These are phyloP conservation scores for Wickerhamiella infanticola DNA, from an alignment of 1,139 yeast genomes.

Conservation along the genomic window DNA sequence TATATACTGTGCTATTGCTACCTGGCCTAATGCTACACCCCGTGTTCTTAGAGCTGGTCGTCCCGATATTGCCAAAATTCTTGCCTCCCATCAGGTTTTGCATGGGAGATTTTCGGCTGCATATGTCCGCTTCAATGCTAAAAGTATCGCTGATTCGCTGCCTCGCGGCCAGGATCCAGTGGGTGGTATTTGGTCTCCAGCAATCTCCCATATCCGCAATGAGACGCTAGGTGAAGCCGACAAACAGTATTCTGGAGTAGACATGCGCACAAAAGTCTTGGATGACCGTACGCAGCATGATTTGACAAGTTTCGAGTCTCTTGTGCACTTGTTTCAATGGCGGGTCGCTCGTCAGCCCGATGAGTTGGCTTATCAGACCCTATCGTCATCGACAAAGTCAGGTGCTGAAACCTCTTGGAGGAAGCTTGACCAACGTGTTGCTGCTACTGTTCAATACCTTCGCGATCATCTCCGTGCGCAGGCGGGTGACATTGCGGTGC, in stretches of 20 bases:
- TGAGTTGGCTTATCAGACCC: conserved; percentile 61
- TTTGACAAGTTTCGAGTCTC: conserved; percentile 54
- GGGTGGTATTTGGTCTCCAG: conserved; percentile 79
- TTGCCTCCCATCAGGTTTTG: conserved; percentile 67
- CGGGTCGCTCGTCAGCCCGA: conserved; percentile 64
- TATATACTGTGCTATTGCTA: conserved; percentile 66
- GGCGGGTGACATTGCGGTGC: conserved; percentile 57
- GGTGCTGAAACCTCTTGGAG: conserved; percentile 56
- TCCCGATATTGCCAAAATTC: conserved; percentile 82
- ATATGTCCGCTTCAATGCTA: conserved; percentile 64
- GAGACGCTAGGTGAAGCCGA: conserved; percentile 36
- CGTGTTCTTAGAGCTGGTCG: conserved; percentile 74
- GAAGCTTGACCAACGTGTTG: conserved; percentile 61
- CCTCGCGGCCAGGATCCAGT: conserved; percentile 66
- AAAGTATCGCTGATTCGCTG: conserved; percentile 32
- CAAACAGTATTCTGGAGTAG: conserved; percentile 64
- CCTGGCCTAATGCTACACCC: conserved; percentile 72
- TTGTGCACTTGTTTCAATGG: conserved; percentile 64
- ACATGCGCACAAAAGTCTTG: conserved; percentile 51
- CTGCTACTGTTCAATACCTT: conserved; percentile 51
- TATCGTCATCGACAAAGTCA: conserved; percentile 30
- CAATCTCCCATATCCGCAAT: conserved; percentile 44
- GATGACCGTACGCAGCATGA: conserved; percentile 70
- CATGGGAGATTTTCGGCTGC: conserved; percentile 64
- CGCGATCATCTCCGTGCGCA: conserved; percentile 33